Evolutionary conservation across 2,329 filamentous ascomycete species (phyloP), one percentile per base, ranked within the genome.

Genomic region (Hypoxylon sp.): DNA sequence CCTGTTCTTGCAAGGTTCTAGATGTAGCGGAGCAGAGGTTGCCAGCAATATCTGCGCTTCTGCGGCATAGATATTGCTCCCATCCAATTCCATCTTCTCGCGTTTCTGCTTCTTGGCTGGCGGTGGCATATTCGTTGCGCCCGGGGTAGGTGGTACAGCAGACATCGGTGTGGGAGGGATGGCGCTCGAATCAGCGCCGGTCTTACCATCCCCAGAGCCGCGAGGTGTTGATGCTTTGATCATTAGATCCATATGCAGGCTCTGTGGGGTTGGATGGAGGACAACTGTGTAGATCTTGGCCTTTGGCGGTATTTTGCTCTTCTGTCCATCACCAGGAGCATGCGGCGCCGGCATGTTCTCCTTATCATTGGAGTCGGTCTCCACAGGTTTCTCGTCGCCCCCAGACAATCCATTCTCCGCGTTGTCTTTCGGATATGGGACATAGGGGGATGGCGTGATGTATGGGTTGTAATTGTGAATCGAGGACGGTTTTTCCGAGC

Each of bases 381-480:
- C 78, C 57, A 81, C 83, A 6, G 81, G 80, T 59, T 83, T 83
- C 1, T 63, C 66, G n/a, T 81, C 80, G 56, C 72, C 72, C 22
- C 79, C 76, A 2, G 76, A 50, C 1, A 72, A 65, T 5, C 75
- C 69, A 30, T 57, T 70, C 2, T 76, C 73, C 1, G 73, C 67
- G 14, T 76, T 82, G 75, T 86, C 85, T 69, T 86, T 87, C 48
- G 91, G 93, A 77, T 91, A 97, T 0, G 93, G 90, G 0, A 89
- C 92, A 77, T 91, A 94, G 0, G 95, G 89, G 0, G 96, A 98
- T 0, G 95, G 96, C 0, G 95, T 98, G 53, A 98, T 86, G 75
- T 94, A 96, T 68, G 90, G 90, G 76, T 94, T 97, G 79, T 95
- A 93, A 79, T 97, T 97, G 80, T 99, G 95, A 49, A 99, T 91